Percentiles rank a stretch among this genome's conserved stretches.
Conservation (phyloP, 139 green algal species). For the Picochlorum sp. region DNA sequence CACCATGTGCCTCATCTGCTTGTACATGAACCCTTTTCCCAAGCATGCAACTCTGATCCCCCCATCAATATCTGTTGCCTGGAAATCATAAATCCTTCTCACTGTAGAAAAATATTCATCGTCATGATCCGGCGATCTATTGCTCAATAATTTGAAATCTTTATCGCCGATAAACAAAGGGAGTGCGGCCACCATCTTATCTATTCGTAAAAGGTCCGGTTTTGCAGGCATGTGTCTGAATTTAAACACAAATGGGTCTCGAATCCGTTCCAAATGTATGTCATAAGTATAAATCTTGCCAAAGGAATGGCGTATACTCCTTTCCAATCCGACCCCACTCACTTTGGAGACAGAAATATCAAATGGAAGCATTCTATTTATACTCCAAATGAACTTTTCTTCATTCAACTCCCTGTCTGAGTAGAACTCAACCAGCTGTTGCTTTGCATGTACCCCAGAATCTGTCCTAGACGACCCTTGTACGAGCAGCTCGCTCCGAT, state of each 20-base stretch:
- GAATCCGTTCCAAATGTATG: background rate
- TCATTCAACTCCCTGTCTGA: background rate
- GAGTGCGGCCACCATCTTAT: background rate
- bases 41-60: background rate
- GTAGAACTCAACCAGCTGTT: background rate
- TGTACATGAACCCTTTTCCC: constrained; percentile 5
- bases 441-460: constrained; percentile 4
- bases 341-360: too few relatives aligned
- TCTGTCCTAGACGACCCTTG: constrained; percentile 1
- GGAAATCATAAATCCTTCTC: background rate
- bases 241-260: background rate
- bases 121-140: background rate
- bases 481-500: background rate
- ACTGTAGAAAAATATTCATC: background rate
- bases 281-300: constrained; percentile 2
- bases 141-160: background rate
- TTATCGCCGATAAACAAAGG: background rate
- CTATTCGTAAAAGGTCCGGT: background rate
- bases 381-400: background rate
- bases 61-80: background rate
- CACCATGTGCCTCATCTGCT: background rate
- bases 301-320: too few relatives aligned
- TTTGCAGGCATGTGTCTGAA: background rate
- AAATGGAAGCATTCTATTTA: constrained; percentile 1
- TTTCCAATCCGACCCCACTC: too few relatives aligned